These are phyloP conservation scores for Trichosporon coremiiforme DNA, from an alignment of 1,284 basidiomycete genomes.

Conservation along the genomic window DNA sequence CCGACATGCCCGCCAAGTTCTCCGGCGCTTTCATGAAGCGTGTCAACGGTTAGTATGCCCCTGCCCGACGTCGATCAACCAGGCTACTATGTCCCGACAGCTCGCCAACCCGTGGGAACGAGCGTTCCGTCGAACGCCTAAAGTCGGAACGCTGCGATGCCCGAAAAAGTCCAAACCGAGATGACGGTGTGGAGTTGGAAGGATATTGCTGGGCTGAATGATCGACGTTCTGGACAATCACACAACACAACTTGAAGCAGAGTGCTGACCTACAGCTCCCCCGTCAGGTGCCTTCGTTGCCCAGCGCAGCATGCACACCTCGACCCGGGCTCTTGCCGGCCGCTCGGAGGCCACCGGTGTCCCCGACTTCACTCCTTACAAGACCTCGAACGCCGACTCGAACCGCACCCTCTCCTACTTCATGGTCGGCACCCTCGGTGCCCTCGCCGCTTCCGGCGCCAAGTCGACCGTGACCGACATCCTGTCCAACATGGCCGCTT, in stretches of 20 bases:
- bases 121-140: not conserved
- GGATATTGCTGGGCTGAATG: not conserved
- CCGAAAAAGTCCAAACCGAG: slow-evolving; percentile 14
- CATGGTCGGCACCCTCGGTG: slow-evolving; percentile 94
- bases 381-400: slow-evolving; percentile 66
- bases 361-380: slow-evolving; percentile 86
- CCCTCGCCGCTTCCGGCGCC: slow-evolving; percentile 89
- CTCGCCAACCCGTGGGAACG: not conserved
- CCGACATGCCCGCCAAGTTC: slow-evolving; percentile 70
- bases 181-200: slow-evolving; percentile 5
- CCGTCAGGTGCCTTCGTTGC: slow-evolving; percentile 63
- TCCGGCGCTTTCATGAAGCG: slow-evolving; percentile 59
- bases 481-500: slow-evolving; percentile 92
- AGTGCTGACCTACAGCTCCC: slow-evolving; percentile 41
- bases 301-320: slow-evolving; percentile 62
- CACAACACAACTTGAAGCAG: not conserved
- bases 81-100: not conserved
- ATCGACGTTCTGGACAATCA: slow-evolving; percentile 10
- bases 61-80: not conserved
- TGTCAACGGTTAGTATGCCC: slow-evolving; percentile 65
- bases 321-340: slow-evolving; percentile 57
- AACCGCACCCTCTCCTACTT: slow-evolving; percentile 93
- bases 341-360: slow-evolving; percentile 64
- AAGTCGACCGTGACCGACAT: slow-evolving; percentile 95
- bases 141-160: slow-evolving; percentile 10